These are phyloP conservation scores for Striga hermonthica DNA, from an alignment of 305 asterid species.

Conservation along the genomic window DNA sequence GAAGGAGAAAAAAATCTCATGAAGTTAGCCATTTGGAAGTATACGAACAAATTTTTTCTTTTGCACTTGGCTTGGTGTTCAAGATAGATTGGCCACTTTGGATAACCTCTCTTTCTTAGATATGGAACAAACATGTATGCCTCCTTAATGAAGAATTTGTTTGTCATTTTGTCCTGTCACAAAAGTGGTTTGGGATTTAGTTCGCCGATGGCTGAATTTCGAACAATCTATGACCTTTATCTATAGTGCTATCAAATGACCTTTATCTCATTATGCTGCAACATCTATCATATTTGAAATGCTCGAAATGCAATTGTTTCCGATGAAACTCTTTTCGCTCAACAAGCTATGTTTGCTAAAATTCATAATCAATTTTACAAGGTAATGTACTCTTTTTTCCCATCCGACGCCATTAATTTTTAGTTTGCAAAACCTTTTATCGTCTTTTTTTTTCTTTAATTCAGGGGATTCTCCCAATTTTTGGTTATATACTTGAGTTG, in stretches of 20 bases:
- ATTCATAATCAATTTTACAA: too few species aligned
- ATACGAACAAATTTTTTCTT: too few species aligned
- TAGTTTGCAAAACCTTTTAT: too few species aligned
- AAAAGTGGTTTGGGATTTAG: background rate
- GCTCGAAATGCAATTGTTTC: background rate
- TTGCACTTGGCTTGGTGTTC: background rate
- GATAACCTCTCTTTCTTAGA: background rate
- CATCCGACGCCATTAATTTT: too few species aligned
- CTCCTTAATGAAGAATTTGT: background rate
- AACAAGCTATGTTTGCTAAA: too few species aligned
- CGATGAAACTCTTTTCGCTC: too few species aligned
- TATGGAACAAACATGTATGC: background rate
- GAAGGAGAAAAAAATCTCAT: too few species aligned
- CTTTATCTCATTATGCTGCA: background rate
- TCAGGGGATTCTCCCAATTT: too few species aligned
- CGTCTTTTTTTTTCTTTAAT: too few species aligned
- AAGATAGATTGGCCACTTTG: background rate
- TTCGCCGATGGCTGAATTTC: background rate
- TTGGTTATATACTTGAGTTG: too few species aligned
- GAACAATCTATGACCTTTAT: background rate
- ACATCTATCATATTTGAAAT: background rate
- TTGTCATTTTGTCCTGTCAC: background rate
- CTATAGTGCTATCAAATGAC: background rate
- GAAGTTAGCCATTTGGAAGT: too few species aligned
- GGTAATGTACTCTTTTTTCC: too few species aligned